A percentile compares a stretch with the other conserved stretches of the same genome.
phyloP scores from a whole-genome alignment of 192 early-diverging fungal genomes.

The Rhizophagus sp. region DNA sequence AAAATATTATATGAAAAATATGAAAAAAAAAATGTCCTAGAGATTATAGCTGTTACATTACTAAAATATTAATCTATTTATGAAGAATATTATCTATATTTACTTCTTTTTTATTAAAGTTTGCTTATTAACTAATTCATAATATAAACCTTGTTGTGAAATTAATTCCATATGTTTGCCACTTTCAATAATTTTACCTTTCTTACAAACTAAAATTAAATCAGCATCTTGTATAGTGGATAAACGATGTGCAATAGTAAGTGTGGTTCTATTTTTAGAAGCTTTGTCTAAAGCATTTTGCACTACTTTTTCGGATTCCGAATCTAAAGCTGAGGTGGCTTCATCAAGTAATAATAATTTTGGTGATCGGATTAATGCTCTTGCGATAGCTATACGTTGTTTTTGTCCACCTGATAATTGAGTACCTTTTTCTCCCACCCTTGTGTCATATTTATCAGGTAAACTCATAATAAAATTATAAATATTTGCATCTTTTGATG shows the following conservation, averaged over 20 bases:
- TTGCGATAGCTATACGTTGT: conserved; percentile 84
- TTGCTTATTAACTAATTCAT: conserved; percentile 69
- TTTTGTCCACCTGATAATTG: conserved; percentile 68
- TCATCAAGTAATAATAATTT: conserved; percentile 82
- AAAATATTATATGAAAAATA: too few species aligned
- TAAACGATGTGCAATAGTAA: conserved; percentile 73
- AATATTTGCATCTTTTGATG: conserved; percentile 60
- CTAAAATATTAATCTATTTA: too few species aligned
- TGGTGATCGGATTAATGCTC: conserved; percentile 83
- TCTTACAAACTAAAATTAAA: conserved; percentile 76
- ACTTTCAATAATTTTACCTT: conserved; percentile 60
- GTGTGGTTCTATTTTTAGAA: conserved; percentile 62
- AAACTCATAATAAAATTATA: conserved; percentile 59
- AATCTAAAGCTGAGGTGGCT: conserved; percentile 69
- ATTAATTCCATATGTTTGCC: conserved; percentile 63
- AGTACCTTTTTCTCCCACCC: conserved; percentile 62
- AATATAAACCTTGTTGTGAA: conserved; percentile 53
- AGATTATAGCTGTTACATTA: not conserved
- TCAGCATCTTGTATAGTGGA: conserved; percentile 68
- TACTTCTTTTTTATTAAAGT: conserved; percentile 46
- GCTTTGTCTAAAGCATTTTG: conserved; percentile 68
- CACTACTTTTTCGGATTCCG: conserved; percentile 65
- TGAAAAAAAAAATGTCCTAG: too few species aligned
- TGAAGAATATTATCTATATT: not conserved
- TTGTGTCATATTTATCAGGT: conserved; percentile 63